phyloP scores from a whole-genome alignment of 768 basidiomycete genomes.

The Amanita exitialis region DNA sequence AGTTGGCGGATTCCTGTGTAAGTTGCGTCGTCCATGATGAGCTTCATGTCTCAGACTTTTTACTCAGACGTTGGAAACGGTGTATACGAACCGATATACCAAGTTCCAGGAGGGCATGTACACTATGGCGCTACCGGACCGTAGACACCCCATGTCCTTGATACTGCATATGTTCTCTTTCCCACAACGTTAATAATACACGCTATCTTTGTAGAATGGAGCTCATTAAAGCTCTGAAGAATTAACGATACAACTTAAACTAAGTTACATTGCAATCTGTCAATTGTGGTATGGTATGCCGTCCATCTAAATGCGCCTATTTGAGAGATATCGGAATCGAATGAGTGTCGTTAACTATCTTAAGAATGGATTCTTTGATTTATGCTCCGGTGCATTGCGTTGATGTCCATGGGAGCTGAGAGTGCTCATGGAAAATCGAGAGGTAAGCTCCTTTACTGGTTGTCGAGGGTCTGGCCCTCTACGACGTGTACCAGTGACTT shows the following conservation, averaged over 20 bases:
- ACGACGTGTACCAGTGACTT: constrained; percentile 54
- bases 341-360: background rate
- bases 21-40: constrained; percentile 18
- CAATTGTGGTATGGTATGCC: background rate
- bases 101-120: constrained; percentile 18
- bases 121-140: constrained; percentile 32
- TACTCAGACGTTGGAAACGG: constrained; percentile 30
- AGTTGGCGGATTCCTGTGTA: constrained; percentile 65
- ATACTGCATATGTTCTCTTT: background rate
- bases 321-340: background rate
- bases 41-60: background rate
- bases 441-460: constrained; percentile 28
- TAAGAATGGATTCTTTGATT: background rate
- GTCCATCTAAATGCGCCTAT: background rate
- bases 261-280: too few species aligned
- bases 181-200: background rate
- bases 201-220: background rate
- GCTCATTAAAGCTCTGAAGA: background rate
- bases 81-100: constrained; percentile 29
- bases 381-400: background rate
- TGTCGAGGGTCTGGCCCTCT: constrained; percentile 63
- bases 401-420: background rate
- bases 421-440: constrained; percentile 1
- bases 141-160: constrained; percentile 6
- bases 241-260: background rate